Base-by-base conservation (phyloP, 345 rosid species). In the Ceriops zippeliana region DNA sequence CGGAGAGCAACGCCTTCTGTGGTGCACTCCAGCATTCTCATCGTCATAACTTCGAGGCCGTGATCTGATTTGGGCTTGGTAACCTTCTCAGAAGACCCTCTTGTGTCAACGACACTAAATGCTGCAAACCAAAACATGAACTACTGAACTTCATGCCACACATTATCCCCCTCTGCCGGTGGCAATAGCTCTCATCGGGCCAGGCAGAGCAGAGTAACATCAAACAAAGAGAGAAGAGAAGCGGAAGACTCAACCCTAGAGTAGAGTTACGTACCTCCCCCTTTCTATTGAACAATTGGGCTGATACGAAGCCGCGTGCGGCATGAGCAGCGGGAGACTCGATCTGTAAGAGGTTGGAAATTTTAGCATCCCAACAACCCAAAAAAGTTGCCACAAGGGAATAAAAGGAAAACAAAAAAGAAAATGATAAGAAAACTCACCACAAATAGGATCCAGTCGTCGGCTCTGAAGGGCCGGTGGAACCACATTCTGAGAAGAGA, bases 401-500 rank as follows among this genome's bases (percentile, higher is more conserved):
- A 13, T 10, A 42, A 3, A 42, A 11, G 19, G 1, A 13, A 11
- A 38, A 37, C 9, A 1, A 37, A 0, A 11, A 31, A 21, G 34
- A 4, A 42, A 28, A 13, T 52, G 46, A 51, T 52, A 17, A 19
- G 26, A 59, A 31, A 54, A 78, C 78, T 73, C 87, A 86, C 99
- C 82, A 80, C 96, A 73, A 79, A 95, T 49, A 95, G 79, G 56
- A 95, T 75, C 98, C 99, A 95, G 75, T 95, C 98, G 75, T 95
- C 98, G 22, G 98, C 98, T 81, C 89, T 89, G 35, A 88, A 51
- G 19, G 87, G 78, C 72, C 88, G 82, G 79, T 95, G 99, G 80
- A 90, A 95, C 96, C 98, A 91, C 86, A 95, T 85, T 88, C 98
- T 95, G 80, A 32, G 26, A 61, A 16, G 16, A 10, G 38, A 21